Evolutionary conservation across 1,284 basidiomycete genomes (phyloP), one percentile per base, ranked within the genome.

Genomic region (Tremellales sp.): DNA sequence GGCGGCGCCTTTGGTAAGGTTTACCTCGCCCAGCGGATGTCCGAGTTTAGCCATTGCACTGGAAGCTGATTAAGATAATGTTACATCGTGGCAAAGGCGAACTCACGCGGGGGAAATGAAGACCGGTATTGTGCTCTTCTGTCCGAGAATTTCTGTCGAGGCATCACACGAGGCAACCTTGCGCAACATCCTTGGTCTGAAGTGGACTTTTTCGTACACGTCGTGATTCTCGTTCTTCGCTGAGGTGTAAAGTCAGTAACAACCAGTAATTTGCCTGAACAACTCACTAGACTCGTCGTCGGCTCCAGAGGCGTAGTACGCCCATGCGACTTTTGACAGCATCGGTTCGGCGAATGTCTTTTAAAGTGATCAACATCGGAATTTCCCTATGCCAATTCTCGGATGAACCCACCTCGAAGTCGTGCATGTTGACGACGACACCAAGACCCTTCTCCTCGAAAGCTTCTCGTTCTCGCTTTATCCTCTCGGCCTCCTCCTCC

Each of bases 21-120:
- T 93, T 36, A 80, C 76, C 73, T 95, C 91, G 14, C 90, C 90
- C 74, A 81, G 74, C 2, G 91, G 91, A 65, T 95, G 91, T 1
- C 90, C 90, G 3, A 94, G 77, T 61, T 85, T 86, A n/a, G 89
- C 90, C 54, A 93, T 82, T 4, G 89, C 91, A 0, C 63, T 65
- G 38, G 3, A 31, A 19, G 86, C 16, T 12, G 29, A 28, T 14
- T 27, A 47, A 38, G 45, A 32, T 35, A 7, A 31, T 12, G 5
- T 3, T 26, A 18, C 16, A 26, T 19, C 19, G 18, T 12, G n/a
- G 24, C 25, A 24, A 6, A 16, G 16, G 21, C 8, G 8, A 1
- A 60, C 63, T 48, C 28, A 65, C 63, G 77, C 86, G 12, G 86
- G 88, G 37, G 82, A 83, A 40, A 90, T 87, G 70, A 91, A 93